phyloP scores from a whole-genome alignment of 139 green algal genomes.

The Auxenochlorella pyrenoidosa region DNA sequence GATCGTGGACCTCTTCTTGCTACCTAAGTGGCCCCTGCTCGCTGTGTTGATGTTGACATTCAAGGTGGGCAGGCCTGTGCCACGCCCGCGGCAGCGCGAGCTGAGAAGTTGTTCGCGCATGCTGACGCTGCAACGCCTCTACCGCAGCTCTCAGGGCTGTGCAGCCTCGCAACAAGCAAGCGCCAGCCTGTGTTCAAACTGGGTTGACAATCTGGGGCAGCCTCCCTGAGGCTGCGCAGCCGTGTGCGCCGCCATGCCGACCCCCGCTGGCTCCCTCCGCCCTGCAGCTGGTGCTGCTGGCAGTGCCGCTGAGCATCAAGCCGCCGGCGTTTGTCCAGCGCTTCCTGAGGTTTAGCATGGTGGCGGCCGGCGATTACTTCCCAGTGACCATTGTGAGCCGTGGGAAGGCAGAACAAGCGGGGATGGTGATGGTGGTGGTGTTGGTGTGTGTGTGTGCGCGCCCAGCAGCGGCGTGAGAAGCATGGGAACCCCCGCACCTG shows the following conservation, averaged over 20 bases:
- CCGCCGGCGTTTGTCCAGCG: background rate
- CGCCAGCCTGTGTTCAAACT: background rate
- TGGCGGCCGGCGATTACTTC: constrained; percentile 21
- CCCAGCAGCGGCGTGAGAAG: too few relatives aligned
- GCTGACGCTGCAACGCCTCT: background rate
- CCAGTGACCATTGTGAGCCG: background rate
- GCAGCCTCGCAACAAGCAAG: background rate
- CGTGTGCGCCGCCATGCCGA: background rate
- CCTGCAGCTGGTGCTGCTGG: constrained; percentile 5
- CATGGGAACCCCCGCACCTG: too few relatives aligned
- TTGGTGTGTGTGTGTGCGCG: too few relatives aligned
- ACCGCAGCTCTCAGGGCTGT: too few relatives aligned
- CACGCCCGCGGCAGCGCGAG: background rate
- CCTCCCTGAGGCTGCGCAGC: background rate
- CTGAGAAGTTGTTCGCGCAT: background rate
- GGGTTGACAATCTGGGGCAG: background rate
- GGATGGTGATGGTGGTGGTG: background rate
- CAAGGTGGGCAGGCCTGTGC: background rate
- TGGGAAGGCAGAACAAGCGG: too few relatives aligned
- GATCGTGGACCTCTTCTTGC: constrained; percentile 2
- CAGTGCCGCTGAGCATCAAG: constrained; percentile 3
- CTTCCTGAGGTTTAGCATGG: constrained; percentile 22
- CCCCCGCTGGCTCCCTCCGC: background rate
- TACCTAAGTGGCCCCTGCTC: background rate
- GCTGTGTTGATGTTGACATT: background rate